These are phyloP conservation scores for Plicaturopsis crispa DNA, from an alignment of 768 basidiomycete species.

Conservation along the genomic window DNA sequence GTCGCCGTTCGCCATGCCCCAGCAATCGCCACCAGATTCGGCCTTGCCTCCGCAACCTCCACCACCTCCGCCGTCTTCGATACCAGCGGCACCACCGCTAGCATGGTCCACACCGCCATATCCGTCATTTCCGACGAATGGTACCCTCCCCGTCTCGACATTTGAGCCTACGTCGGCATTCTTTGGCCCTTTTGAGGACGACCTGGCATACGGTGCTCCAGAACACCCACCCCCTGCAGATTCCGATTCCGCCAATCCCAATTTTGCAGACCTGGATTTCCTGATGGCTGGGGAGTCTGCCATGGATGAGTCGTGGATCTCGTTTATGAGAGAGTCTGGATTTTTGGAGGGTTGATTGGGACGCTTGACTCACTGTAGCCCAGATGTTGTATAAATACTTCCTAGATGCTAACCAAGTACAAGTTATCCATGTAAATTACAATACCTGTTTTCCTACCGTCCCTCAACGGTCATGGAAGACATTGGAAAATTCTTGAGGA, in stretches of 20 bases:
- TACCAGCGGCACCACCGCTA: not conserved
- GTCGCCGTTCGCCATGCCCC: conserved; percentile 3
- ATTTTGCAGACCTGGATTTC: conserved; percentile 30
- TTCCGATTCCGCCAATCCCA: conserved; percentile 25
- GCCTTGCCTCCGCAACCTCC: conserved; percentile 3
- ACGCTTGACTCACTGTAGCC: too few relatives aligned
- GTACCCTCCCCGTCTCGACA: too few relatives aligned
- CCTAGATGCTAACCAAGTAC: too few relatives aligned
- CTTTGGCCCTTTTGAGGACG: not conserved
- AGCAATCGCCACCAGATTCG: conserved; percentile 1
- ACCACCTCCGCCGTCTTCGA: not conserved
- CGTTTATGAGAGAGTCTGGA: conserved; percentile 57
- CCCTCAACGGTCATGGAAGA: too few relatives aligned
- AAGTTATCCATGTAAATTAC: too few relatives aligned
- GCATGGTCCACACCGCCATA: not conserved
- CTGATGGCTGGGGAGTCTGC: conserved; percentile 48
- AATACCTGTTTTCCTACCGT: too few relatives aligned
- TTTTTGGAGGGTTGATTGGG: conserved; percentile 47
- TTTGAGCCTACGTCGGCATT: too few relatives aligned
- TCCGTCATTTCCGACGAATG: not conserved
- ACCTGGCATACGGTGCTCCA: not conserved
- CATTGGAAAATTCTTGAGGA: too few relatives aligned
- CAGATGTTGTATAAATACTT: too few relatives aligned
- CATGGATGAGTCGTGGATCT: conserved; percentile 60
- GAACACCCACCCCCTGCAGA: not conserved